Evolutionary conservation across 1,284 basidiomycete species (phyloP), one percentile per base, ranked within the genome.

Genomic region (Lentinula novae-zelandiae): DNA sequence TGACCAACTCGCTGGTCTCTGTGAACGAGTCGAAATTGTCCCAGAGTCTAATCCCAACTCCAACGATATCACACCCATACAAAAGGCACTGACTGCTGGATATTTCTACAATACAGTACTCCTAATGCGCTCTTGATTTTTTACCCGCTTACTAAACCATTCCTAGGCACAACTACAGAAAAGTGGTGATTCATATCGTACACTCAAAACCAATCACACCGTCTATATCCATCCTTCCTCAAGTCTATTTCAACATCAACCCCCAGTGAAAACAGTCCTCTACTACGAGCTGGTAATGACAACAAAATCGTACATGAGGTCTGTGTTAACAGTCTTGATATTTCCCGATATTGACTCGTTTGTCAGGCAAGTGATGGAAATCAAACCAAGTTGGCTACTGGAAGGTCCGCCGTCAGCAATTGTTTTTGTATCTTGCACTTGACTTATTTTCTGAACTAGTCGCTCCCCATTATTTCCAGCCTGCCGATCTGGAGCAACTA

Each of bases 141-240:
- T n/a, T 58, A 46, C 31, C 34, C 6, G 36, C 36, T 54, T 36
- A 27, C 22, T 51, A 58, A 22, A 51, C 55, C 27, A 56, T 9
- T 0, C 36, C 44, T 65, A 93, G 92, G 93, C 92, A 2, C 85
- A 90, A 66, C 74, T 96, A 51, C 93, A 96, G 72, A 94, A 92
- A 75, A 93, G 91, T 64, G 94, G 94, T 1, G 94, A 95, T 70
- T 93, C 91, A 51, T 98, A 97, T 75, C 83, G 94, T 53, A 96
- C 93, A 12, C 82, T 96, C 66, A 99, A 98, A 76, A 96, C 95
- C 15, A 93, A 90, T 71, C 94, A 96, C 69, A 95, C 95, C 1
- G 95, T 99, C 52, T 92, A 97, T 71, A 91, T 99, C 58, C 97
- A 99, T 70, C 97, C 97, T 0, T 96, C 94, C 2, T 96, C 94